Conservation (phyloP, 2,329 filamentous ascomycete genomes). For the Penicillium sp. region DNA sequence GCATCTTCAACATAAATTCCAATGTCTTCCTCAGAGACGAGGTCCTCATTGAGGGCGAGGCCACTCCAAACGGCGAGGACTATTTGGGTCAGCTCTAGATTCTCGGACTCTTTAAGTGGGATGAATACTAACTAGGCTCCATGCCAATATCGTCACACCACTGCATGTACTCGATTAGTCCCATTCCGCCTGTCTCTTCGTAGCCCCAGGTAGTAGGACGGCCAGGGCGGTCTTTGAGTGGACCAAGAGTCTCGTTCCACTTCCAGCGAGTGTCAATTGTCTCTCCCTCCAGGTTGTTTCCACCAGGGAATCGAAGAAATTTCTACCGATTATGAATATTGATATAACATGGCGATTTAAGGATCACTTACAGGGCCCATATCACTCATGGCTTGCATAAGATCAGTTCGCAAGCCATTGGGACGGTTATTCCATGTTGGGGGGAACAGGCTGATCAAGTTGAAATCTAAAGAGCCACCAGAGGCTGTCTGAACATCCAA, state of each 20-base stretch:
- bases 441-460: constrained; percentile 55
- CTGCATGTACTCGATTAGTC: constrained; percentile 51
- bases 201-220: constrained; percentile 45
- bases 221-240: constrained; percentile 50
- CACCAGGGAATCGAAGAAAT: constrained; percentile 54
- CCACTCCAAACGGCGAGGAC: constrained; percentile 49
- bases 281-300: constrained; percentile 52
- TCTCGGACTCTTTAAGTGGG: background rate
- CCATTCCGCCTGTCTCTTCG: constrained; percentile 47
- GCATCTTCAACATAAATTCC: constrained; percentile 37
- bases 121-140: constrained; percentile 32
- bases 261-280: constrained; percentile 44
- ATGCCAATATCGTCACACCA: constrained; percentile 50
- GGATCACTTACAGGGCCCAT: constrained; percentile 21
- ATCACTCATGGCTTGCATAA: constrained; percentile 45
- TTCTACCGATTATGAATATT: constrained; percentile 20
- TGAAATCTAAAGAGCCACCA: constrained; percentile 50
- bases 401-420: constrained; percentile 54
- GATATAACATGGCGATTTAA: background rate
- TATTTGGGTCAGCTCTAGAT: background rate
- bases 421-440: constrained; percentile 55
- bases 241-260: constrained; percentile 56
- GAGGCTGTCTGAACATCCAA: constrained; percentile 29
- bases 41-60: constrained; percentile 42
- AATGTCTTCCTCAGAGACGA: constrained; percentile 37